Conservation (phyloP, 805 yeast genomes). For the Wickerhamomyces canadensis region DNA sequence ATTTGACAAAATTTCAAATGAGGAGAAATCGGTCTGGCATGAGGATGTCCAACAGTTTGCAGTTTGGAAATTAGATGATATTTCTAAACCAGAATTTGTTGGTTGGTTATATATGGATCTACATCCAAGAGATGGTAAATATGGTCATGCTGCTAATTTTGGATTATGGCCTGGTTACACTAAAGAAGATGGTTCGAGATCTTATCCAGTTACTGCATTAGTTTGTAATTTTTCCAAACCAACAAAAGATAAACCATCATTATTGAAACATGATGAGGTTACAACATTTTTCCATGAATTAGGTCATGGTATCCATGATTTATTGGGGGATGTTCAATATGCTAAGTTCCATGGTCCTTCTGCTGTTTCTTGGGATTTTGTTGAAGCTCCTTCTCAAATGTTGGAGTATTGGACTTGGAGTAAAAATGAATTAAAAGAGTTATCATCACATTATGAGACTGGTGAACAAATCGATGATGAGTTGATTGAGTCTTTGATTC, state of each 20-base stretch:
- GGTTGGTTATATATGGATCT: constrained; percentile 80
- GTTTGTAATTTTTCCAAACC: constrained; percentile 85
- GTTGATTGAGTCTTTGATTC: constrained; percentile 50
- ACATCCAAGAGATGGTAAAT: constrained; percentile 83
- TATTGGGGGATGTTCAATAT: constrained; percentile 60
- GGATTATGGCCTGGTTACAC: constrained; percentile 56
- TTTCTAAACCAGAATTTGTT: constrained; percentile 47
- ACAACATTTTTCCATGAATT: constrained; percentile 85
- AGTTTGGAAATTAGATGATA: constrained; percentile 58
- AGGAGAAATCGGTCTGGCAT: constrained; percentile 59
- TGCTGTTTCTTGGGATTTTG: constrained; percentile 77
- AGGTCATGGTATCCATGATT: constrained; percentile 83
- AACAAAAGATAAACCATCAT: constrained; percentile 59
- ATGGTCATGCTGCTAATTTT: constrained; percentile 86
- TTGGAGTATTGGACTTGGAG: constrained; percentile 88
- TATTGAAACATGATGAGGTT: constrained; percentile 73
- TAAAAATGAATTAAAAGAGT: constrained; percentile 44
- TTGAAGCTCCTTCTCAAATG: constrained; percentile 89
- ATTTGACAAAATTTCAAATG: constrained; percentile 43
- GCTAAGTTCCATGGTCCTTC: constrained; percentile 71
- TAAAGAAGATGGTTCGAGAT: constrained; percentile 42
- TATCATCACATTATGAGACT: constrained; percentile 62
- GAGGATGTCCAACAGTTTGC: constrained; percentile 70
- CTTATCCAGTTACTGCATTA: constrained; percentile 67
- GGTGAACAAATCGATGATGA: constrained; percentile 53